Conservation (phyloP, 768 basidiomycete genomes). For the Auricularia cornea region DNA sequence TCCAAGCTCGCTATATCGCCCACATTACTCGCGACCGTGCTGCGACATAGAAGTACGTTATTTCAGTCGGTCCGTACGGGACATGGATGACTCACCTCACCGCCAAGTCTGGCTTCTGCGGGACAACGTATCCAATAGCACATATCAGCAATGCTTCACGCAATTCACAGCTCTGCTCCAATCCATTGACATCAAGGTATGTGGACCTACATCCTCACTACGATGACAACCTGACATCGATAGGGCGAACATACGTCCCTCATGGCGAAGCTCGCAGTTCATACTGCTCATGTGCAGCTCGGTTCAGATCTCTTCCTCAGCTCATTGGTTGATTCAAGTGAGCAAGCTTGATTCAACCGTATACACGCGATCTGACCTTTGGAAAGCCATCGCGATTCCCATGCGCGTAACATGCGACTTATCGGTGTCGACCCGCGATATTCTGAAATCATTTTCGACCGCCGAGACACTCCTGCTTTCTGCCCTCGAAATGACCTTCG, state of each 20-base stretch:
- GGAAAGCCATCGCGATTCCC: constrained; percentile 70
- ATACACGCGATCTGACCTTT: neutral
- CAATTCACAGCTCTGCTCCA: constrained; percentile 49
- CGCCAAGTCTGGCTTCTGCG: constrained; percentile 57
- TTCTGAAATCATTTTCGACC: constrained; percentile 49
- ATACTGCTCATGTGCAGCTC: constrained; percentile 71
- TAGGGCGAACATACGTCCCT: constrained; percentile 72
- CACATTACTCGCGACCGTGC: constrained; percentile 47
- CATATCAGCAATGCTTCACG: constrained; percentile 47
- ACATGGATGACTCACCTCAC: constrained; percentile 5
- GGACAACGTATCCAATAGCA: constrained; percentile 36
- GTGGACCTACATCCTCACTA: constrained; percentile 1
- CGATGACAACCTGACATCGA: neutral
- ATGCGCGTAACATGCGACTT: constrained; percentile 58
- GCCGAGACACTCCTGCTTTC: constrained; percentile 67
- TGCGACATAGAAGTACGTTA: constrained; percentile 60
- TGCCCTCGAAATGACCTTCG: constrained; percentile 46
- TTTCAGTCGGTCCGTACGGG: neutral
- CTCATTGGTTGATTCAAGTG: constrained; percentile 86
- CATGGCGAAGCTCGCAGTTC: constrained; percentile 69
- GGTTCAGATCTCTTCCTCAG: constrained; percentile 82
- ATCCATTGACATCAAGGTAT: constrained; percentile 50
- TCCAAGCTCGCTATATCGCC: constrained; percentile 48
- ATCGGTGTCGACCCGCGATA: constrained; percentile 45
- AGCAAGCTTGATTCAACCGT: constrained; percentile 21